Evolutionary conservation across 2,329 filamentous ascomycete genomes (phyloP), one percentile per base, ranked within the genome.

Genomic region (Cordyceps javanica): DNA sequence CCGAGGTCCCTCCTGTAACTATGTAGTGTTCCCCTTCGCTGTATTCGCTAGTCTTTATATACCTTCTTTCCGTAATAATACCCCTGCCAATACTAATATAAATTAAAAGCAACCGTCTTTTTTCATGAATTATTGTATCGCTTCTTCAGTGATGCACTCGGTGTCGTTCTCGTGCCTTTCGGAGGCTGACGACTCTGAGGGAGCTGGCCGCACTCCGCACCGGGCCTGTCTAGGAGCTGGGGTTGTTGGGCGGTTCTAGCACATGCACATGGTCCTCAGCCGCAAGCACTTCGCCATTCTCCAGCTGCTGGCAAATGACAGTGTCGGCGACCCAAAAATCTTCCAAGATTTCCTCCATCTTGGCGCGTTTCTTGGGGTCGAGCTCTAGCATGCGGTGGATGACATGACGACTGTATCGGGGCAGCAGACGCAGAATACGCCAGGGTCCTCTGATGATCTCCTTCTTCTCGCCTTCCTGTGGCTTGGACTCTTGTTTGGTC

Each of bases 311-410:
- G 71, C 94, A 99, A 42, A 96, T 91, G 21, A 88, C 78, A 32
- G 90, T 90, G 65, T 88, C 86, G 49, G 86, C 83, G n/a, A 97
- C 85, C 94, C 94, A 99, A 16, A 88, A 86, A 68, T 99, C 93
- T 23, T 86, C 82, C 53, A 97, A 74, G 19, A 99, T 89, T 67
- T 99, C 91, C 25, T 87, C 80, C 77, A 99, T 88, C 3, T 83
- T 90, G 3, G 91, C 93, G 58, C 94, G 84, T 63, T 88, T 87
- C 68, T 84, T 88, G 0, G 92, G 91, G 66, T 96, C 85, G 52
- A 97, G 80, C 67, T 94, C 91, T 36, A 99, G 82, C 94, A 99
- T 99, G 58, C 89, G 82, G 45, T 90, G 87, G 57, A 99, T 88
- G 61, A 99, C 91, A 68, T 93, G 87, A 53, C 94, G 81, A 62